Conservation (phyloP, 495 filamentous ascomycete genomes). For the Tuber magnatum region DNA sequence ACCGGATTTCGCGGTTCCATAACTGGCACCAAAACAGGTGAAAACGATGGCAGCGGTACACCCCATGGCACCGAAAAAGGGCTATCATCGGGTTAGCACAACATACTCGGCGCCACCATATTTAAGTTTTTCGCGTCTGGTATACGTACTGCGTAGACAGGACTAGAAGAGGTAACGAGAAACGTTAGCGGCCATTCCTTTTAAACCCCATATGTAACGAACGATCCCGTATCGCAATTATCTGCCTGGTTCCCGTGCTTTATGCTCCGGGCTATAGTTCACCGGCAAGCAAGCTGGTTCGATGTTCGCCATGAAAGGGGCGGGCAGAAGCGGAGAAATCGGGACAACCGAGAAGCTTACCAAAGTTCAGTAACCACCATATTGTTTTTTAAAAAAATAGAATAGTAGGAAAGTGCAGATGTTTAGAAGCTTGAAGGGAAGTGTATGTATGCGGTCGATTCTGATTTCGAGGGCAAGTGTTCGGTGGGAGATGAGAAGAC, state of each 20-base stretch:
- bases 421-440: not conserved
- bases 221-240: not conserved
- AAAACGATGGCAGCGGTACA: constrained; percentile 98
- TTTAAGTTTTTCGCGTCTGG: constrained; percentile 20
- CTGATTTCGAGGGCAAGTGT: not conserved
- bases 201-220: not conserved
- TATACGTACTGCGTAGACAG: constrained; percentile 95
- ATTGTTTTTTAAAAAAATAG: not conserved
- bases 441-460: not conserved
- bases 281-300: constrained; percentile 8
- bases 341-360: constrained; percentile 23
- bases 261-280: not conserved
- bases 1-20: constrained; percentile 98
- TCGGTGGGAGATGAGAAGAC: not conserved
- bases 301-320: not conserved
- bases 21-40: constrained; percentile 96
- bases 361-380: constrained; percentile 41
- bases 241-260: constrained; percentile 5
- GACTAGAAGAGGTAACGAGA: constrained; percentile 51
- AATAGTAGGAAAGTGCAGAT: not conserved
- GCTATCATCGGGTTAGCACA: constrained; percentile 50
- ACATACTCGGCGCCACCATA: constrained; percentile 37
- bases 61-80: constrained; percentile 99
- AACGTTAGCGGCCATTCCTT: constrained; percentile 39
- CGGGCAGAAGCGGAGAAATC: constrained; percentile 17